Percentiles rank a stretch among this genome's conserved stretches.
phyloP scores from a whole-genome alignment of 2,329 filamentous ascomycete species.

The Neoarthrinium moseri region DNA sequence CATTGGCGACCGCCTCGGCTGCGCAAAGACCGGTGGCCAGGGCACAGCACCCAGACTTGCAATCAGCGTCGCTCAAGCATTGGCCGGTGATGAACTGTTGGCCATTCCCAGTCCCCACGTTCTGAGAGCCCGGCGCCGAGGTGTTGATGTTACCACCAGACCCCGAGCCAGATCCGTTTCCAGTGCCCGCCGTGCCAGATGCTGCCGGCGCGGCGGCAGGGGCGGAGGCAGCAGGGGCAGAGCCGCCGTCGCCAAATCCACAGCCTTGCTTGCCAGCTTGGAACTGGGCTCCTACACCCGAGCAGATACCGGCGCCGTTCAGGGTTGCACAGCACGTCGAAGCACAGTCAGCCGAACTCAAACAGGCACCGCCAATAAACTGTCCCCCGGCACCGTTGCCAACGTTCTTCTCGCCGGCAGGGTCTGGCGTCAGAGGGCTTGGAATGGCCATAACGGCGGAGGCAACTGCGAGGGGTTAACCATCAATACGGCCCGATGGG shows the following conservation, averaged over 20 bases:
- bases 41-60: constrained; percentile 23
- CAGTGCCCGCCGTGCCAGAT: not conserved
- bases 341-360: constrained; percentile 24
- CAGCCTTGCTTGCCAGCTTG: constrained; percentile 31
- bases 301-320: constrained; percentile 31
- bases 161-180: not conserved
- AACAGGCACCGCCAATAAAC: constrained; percentile 27
- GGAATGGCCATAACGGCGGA: constrained; percentile 11
- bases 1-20: constrained; percentile 17
- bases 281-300: constrained; percentile 30
- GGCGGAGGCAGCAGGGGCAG: constrained; percentile 2
- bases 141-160: too few species aligned
- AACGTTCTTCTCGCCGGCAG: constrained; percentile 21
- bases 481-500: too few species aligned
- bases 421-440: constrained; percentile 18
- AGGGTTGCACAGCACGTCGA: constrained; percentile 26
- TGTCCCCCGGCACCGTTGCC: constrained; percentile 24
- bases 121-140: constrained; percentile 19
- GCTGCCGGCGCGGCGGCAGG: not conserved
- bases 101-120: constrained; percentile 22
- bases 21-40: constrained; percentile 22
- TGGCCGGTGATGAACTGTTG: constrained; percentile 29
- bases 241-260: constrained; percentile 20
- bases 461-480: too few species aligned
- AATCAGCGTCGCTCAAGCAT: constrained; percentile 27